These are phyloP conservation scores for Termitomyces sp. DNA, from an alignment of 768 basidiomycete species.

Conservation along the genomic window DNA sequence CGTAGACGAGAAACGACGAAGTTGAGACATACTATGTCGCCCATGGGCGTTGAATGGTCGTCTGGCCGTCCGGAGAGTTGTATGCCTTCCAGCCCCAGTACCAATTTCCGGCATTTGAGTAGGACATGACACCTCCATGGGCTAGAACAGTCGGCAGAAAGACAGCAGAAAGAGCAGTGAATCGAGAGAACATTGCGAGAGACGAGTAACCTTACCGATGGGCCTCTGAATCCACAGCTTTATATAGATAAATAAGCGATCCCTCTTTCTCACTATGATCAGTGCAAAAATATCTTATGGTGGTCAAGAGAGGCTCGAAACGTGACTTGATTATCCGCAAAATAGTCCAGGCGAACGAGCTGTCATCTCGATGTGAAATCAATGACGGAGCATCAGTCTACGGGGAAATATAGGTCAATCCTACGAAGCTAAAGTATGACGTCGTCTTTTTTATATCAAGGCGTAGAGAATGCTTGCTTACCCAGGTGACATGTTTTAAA, in stretches of 20 bases:
- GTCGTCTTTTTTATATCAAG: neutral
- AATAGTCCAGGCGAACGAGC: neutral
- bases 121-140: conserved; percentile 42
- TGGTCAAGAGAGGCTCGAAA: neutral
- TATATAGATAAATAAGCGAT: neutral
- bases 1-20: neutral
- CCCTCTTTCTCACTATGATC: neutral
- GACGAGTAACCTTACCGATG: neutral
- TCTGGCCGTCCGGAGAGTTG: conserved; percentile 36
- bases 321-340: conserved; percentile 11
- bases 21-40: conserved; percentile 30
- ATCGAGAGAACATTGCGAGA: conserved; percentile 22
- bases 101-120: conserved; percentile 30
- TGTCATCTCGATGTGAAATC: neutral
- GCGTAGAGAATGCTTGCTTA: neutral
- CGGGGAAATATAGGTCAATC: conserved; percentile 11
- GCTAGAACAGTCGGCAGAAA: conserved; percentile 26
- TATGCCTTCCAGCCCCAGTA: conserved; percentile 41
- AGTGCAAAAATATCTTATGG: conserved; percentile 1
- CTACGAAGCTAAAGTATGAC: neutral
- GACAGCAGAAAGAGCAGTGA: conserved; percentile 25
- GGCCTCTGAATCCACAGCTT: neutral
- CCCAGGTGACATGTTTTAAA: conserved; percentile 1
- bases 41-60: conserved; percentile 40
- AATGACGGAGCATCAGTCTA: conserved; percentile 1